Base-by-base conservation (phyloP, 306 rosid genomes). In the Cercis canadensis region DNA sequence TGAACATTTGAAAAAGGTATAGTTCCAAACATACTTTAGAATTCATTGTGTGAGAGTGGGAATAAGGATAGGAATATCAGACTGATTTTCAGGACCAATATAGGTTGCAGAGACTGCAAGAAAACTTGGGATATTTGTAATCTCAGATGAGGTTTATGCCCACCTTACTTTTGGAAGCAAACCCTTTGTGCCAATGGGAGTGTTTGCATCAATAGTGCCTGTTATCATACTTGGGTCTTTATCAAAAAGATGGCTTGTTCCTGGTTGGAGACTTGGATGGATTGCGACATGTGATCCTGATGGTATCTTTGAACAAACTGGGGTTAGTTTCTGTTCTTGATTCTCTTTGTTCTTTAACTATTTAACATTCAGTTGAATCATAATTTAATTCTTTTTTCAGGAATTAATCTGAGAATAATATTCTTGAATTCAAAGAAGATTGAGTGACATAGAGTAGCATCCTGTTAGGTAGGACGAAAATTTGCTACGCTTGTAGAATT, bases 241-340 rank as follows among this genome's bases (percentile, higher is more conserved):
- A 41, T 73, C 86, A 13, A 88, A 84, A 79, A 75, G 83, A 78
- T 88, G 95, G 91, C 50, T 82, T 62, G 78, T 88, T 84, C 91
- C 89, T 46, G 95, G 95, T 61, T 86, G 87, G 95, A 78, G 86
- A 75, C n/a, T 81, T 67, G 92, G 96, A 21, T 89, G 88, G 92
- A 70, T 89, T 32, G 87, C 83, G 72, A 74, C 78, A 64, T 75
- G 69, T 57, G 96, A 89, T 66, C 84, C 88, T 29, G 36, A 47
- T 55, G 82, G 76, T 61, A 74, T 86, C 58, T 78, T 86, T 41
- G 67, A 64, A 12, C 67, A 82, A 75, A 53, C 86, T 14, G 85
- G 89, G 88, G 95, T 88, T 34, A 10, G 44, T 18, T 10, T 47
- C 50, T 31, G 9, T 34, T 17, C 4, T 40, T 24, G 11, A 21